Conservation (phyloP, 768 basidiomycete genomes). For the Mycena filopes region DNA sequence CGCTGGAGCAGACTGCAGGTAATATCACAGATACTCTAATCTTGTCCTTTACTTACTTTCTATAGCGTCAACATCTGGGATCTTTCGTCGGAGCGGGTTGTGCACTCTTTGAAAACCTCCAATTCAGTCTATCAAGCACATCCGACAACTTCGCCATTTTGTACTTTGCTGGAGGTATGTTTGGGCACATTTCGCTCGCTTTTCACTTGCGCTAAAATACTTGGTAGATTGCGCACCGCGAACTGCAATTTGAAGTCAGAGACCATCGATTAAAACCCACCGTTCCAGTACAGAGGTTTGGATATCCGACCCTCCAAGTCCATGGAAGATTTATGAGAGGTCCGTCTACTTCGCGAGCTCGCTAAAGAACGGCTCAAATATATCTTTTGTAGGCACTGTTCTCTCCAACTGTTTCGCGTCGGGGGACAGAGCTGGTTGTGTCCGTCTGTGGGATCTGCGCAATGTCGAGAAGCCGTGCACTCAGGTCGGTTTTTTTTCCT, state of each 20-base stretch:
- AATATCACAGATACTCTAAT: too few relatives aligned
- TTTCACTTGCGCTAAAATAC: slow-evolving; percentile 1
- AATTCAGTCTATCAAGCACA: slow-evolving; percentile 58
- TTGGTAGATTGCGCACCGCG: slow-evolving; percentile 57
- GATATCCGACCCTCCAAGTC: slow-evolving; percentile 47
- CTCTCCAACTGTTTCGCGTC: slow-evolving; percentile 51
- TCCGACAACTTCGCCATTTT: slow-evolving; percentile 47
- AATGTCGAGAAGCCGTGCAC: slow-evolving; percentile 41
- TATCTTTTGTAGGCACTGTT: slow-evolving; percentile 20
- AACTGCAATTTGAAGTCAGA: slow-evolving; percentile 63
- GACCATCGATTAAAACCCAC: slow-evolving; percentile 54
- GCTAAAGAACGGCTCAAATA: neutral
- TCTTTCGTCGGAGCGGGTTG: slow-evolving; percentile 55
- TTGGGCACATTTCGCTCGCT: neutral
- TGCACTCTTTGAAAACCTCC: slow-evolving; percentile 51
- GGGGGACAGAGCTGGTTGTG: slow-evolving; percentile 53
- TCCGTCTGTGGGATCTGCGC: slow-evolving; percentile 62
- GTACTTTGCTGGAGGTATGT: slow-evolving; percentile 56
- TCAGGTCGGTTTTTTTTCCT: slow-evolving; percentile 32
- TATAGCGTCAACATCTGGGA: slow-evolving; percentile 54
- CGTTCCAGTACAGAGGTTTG: slow-evolving; percentile 54
- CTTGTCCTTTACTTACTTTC: neutral
- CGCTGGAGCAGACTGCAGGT: slow-evolving; percentile 58
- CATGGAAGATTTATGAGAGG: slow-evolving; percentile 61
- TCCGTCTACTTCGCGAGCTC: slow-evolving; percentile 14